A percentile compares a stretch with the other conserved stretches of the same genome.
Conservation (phyloP, 78 protist species). For the Polysphondylium violaceum region DNA sequence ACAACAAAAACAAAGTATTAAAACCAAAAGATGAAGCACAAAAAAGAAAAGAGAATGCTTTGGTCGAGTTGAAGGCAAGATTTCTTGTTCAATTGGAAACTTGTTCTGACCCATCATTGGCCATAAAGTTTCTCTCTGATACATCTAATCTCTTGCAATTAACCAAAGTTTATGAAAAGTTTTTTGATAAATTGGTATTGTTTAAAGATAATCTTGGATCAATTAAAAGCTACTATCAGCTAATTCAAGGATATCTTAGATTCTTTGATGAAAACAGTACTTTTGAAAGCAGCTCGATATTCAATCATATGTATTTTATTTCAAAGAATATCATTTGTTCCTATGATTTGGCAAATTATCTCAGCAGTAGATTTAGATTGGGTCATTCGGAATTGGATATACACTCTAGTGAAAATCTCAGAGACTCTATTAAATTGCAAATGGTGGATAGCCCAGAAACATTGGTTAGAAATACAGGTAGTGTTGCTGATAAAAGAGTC, state of each 20-base stretch:
- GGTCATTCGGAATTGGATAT: not conserved
- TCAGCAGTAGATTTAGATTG: not conserved
- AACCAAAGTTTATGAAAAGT: not conserved
- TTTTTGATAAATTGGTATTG: not conserved
- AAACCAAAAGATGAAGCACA: conserved; percentile 21
- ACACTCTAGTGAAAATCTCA: not conserved
- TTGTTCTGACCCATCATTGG: not conserved
- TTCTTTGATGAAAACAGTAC: not conserved
- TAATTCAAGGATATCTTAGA: conserved; percentile 26
- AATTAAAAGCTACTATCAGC: conserved; percentile 32
- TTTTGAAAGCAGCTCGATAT: not conserved
- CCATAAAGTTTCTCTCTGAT: not conserved
- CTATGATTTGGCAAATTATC: not conserved
- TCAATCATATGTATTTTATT: not conserved
- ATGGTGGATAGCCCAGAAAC: conserved; percentile 24
- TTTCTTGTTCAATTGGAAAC: not conserved
- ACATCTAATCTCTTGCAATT: not conserved
- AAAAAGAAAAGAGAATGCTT: not conserved
- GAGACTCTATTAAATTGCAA: conserved; percentile 29
- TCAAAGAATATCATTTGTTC: not conserved
- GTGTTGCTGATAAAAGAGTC: conserved; percentile 11
- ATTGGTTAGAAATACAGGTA: conserved; percentile 29
- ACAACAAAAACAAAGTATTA: not conserved
- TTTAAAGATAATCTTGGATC: not conserved
- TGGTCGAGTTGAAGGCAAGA: not conserved